Evolutionary conservation across 768 basidiomycete species (phyloP), one percentile per base, ranked within the genome.

Genomic region (Gymnopilus dilepis): DNA sequence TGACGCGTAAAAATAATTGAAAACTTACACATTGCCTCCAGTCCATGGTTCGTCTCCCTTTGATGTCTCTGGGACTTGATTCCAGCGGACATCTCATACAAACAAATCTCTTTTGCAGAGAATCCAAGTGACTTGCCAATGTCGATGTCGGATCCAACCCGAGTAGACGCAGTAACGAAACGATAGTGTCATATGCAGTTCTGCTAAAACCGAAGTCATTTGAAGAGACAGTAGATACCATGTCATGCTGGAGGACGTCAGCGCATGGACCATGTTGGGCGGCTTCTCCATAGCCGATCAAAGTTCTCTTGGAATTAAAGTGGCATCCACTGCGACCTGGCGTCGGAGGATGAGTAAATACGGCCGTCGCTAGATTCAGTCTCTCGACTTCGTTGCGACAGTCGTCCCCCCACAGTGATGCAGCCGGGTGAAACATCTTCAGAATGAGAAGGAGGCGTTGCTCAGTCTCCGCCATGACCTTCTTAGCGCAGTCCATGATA

Each of bases 11-110:
- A 24, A 45, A 11, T 15, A 24, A 9, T 4, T 21, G 22, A 41
- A 40, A 6, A 19, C 54, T 19, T 56, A 56, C 54, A 15, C 54
- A 42, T 42, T 26, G 24, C 40, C 24, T 56, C 54, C 54, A 56
- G 11, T 37, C 38, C 54, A 38, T 40, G 7, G 17, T 40, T 28
- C 21, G 21, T 5, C 21, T 17, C 24, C 54, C 54, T n/a, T n/a
- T n/a, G n/a, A n/a, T n/a, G n/a, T n/a, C n/a, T n/a, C n/a, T n/a
- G n/a, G n/a, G n/a, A n/a, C n/a, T n/a, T n/a, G n/a, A n/a, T n/a
- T n/a, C 13, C 26, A 42, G 2, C 11, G 34, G 34, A 17, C 41
- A 56, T 13, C 17, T 42, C 8, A 38, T 24, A 13, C 54, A 56
- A 26, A 56, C 30, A 56, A 56, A 56, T 24, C 38, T 42, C 26